phyloP scores from a whole-genome alignment of 2,329 filamentous ascomycete genomes.

The Helminthosporium solani region DNA sequence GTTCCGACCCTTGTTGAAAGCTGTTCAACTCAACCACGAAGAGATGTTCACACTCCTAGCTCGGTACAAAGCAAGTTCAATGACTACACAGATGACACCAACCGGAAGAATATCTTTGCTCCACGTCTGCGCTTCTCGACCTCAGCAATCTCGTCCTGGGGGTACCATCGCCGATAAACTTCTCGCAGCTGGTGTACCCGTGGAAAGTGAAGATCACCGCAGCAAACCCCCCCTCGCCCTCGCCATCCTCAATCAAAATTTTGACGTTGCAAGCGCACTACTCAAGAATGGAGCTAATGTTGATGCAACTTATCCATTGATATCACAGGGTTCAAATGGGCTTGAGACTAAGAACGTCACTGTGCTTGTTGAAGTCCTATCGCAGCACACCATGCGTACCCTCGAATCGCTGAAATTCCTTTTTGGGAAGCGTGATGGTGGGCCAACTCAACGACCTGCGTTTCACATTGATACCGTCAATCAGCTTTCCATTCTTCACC shows the following conservation, averaged over 20 bases:
- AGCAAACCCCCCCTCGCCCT: conserved; percentile 7
- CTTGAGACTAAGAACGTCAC: conserved; percentile 1
- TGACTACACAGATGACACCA: background rate
- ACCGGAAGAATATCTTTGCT: conserved; percentile 3
- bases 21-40: conserved; percentile 4
- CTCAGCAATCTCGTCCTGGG: conserved; percentile 6
- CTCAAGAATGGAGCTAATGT: conserved; percentile 6
- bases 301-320: conserved; percentile 3
- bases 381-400: conserved; percentile 8
- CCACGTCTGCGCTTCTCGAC: conserved; percentile 5
- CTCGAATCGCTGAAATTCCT: conserved; percentile 10
- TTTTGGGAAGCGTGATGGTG: conserved; percentile 1
- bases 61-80: background rate
- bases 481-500: conserved; percentile 4
- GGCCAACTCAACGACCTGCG: background rate
- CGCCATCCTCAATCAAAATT: conserved; percentile 8
- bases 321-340: background rate
- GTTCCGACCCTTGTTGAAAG: conserved; percentile 5
- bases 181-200: conserved; percentile 4
- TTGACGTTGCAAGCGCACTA: conserved; percentile 6
- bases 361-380: conserved; percentile 6
- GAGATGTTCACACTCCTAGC: conserved; percentile 4
- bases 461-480: conserved; percentile 5
- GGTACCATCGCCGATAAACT: conserved; percentile 5
- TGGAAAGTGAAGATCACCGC: conserved; percentile 5